Evolutionary conservation across 2,329 filamentous ascomycete genomes (phyloP).

Genomic region (Chrysosphaeria jannelii): DNA sequence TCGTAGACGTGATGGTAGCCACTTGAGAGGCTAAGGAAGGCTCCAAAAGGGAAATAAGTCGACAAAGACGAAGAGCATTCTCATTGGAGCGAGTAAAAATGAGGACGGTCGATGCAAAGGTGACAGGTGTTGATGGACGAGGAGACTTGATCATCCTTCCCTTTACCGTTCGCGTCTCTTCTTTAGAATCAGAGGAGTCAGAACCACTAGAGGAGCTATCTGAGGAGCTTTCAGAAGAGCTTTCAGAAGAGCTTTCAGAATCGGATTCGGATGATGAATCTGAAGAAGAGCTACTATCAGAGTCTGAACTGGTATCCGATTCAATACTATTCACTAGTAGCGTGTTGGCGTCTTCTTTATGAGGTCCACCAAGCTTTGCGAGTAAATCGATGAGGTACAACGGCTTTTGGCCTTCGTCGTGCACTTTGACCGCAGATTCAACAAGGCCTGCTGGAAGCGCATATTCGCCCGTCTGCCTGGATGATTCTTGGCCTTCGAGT

Average conservation of each 20-base stretch:
- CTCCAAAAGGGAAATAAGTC: slow-evolving; percentile 39
- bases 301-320: no score
- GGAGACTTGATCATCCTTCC: not conserved
- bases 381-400: slow-evolving; percentile 63
- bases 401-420: slow-evolving; percentile 43
- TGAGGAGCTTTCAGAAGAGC: slow-evolving; percentile 1
- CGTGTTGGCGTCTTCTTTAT: no score
- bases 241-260: slow-evolving; percentile 1
- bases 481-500: slow-evolving; percentile 22
- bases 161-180: no score
- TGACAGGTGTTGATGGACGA: no score
- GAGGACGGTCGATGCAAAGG: slow-evolving; percentile 26
- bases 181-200: no score
- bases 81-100: slow-evolving; percentile 86
- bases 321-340: no score
- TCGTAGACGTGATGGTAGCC: slow-evolving; percentile 48
- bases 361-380: no score
- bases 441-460: slow-evolving; percentile 29
- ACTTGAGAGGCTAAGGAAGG: slow-evolving; percentile 24
- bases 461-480: slow-evolving; percentile 10
- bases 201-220: no score
- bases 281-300: no score
- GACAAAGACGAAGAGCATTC: slow-evolving; percentile 56
- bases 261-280: not conserved
- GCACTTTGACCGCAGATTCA: slow-evolving; percentile 37